These are phyloP conservation scores for Fusarium sp. DNA, from an alignment of 2,329 filamentous ascomycete species.

Conservation along the genomic window DNA sequence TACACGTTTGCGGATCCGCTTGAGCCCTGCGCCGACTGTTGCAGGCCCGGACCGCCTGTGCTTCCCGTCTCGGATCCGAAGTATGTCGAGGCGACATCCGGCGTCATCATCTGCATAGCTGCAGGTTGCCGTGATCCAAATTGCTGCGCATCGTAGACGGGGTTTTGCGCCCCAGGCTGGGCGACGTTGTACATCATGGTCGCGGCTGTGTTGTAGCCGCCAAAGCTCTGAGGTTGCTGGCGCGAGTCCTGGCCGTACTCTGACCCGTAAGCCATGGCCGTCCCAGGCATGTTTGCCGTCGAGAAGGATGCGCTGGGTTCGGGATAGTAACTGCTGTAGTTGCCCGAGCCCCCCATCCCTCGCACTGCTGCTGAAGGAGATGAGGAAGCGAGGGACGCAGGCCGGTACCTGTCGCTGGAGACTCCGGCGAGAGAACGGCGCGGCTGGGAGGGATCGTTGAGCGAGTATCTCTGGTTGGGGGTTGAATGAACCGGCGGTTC, in stretches of 20 bases:
- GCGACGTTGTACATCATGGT: slow-evolving; percentile 85
- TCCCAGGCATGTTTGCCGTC: slow-evolving; percentile 68
- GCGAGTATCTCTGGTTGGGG: slow-evolving; percentile 65
- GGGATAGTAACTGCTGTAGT: slow-evolving; percentile 70
- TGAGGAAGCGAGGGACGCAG: slow-evolving; percentile 62
- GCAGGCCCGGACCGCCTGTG: slow-evolving; percentile 67
- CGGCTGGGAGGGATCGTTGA: slow-evolving; percentile 63
- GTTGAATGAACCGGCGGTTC: slow-evolving; percentile 74
- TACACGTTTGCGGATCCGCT: slow-evolving; percentile 70
- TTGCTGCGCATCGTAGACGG: slow-evolving; percentile 81
- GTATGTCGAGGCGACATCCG: slow-evolving; percentile 73
- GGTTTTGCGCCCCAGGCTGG: slow-evolving; percentile 69
- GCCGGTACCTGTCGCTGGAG: slow-evolving; percentile 59
- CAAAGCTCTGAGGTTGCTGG: slow-evolving; percentile 66
- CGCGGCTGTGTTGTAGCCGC: slow-evolving; percentile 67
- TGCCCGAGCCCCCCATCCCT: slow-evolving; percentile 67
- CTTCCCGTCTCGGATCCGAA: slow-evolving; percentile 62
- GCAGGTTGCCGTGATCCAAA: slow-evolving; percentile 82
- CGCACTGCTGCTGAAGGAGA: slow-evolving; percentile 58
- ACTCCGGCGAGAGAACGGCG: slow-evolving; percentile 50
- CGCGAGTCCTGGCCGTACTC: slow-evolving; percentile 74
- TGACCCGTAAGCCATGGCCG: slow-evolving; percentile 68
- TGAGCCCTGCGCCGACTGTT: slow-evolving; percentile 61
- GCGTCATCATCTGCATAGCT: slow-evolving; percentile 76
- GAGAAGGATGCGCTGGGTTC: slow-evolving; percentile 65